Evolutionary conservation across 2,329 filamentous ascomycete genomes (phyloP).

Genomic region (Apiospora saccharicola): DNA sequence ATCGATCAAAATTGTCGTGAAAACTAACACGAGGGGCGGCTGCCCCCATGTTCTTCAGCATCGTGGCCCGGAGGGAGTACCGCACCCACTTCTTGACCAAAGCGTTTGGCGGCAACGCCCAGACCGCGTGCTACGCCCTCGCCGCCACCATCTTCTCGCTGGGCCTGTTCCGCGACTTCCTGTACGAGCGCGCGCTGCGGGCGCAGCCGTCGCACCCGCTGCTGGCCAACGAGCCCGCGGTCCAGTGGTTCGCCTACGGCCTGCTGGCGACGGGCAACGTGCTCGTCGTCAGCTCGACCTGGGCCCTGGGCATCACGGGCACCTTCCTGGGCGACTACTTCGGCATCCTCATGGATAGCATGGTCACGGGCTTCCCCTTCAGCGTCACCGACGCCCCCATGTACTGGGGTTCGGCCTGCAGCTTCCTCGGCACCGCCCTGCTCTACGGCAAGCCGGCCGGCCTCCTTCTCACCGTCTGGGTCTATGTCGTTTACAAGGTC

Average conservation of each 20-base stretch:
- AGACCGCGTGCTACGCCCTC: conserved; percentile 87
- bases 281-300: conserved; percentile 89
- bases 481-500: conserved; percentile 79
- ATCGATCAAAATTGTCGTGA: not conserved
- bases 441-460: conserved; percentile 89
- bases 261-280: conserved; percentile 81
- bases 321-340: conserved; percentile 99
- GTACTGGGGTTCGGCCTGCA: conserved; percentile 95
- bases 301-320: conserved; percentile 89
- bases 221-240: conserved; percentile 64
- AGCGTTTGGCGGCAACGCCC: conserved; percentile 80
- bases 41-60: conserved; percentile 56
- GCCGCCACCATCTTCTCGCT: conserved; percentile 90
- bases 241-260: conserved; percentile 70
- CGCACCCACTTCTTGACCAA: conserved; percentile 88
- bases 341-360: conserved; percentile 94
- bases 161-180: conserved; percentile 84
- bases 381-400: conserved; percentile 90
- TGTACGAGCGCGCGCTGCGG: conserved; percentile 86
- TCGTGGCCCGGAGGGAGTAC: conserved; percentile 90
- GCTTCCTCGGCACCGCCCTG: conserved; percentile 87
- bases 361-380: conserved; percentile 95
- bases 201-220: conserved; percentile 77
- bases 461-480: conserved; percentile 75
- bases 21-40: conserved; percentile 11